Conservation (phyloP, 2,329 filamentous ascomycete genomes). For the Fusarium abutilonis region DNA sequence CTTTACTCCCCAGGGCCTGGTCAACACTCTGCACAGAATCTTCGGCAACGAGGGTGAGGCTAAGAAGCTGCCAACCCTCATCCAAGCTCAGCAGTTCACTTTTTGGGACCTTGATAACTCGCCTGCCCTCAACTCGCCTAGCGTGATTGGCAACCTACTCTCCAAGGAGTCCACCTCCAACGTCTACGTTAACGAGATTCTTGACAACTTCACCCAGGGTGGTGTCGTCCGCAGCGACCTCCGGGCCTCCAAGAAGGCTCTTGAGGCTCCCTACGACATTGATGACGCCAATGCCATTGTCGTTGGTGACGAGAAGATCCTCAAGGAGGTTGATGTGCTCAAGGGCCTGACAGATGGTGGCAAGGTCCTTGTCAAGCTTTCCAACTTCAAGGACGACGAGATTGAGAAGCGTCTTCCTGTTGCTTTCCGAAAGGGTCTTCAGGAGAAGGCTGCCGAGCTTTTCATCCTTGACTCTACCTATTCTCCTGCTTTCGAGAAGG, state of each 20-base stretch:
- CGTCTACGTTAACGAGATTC: slow-evolving; percentile 69
- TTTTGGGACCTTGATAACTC: slow-evolving; percentile 94
- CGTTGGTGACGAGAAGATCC: slow-evolving; percentile 80
- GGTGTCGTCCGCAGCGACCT: slow-evolving; percentile 87
- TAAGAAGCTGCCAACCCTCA: slow-evolving; percentile 54
- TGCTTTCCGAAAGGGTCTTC: slow-evolving; percentile 75
- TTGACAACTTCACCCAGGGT: slow-evolving; percentile 74
- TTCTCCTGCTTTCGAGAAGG: slow-evolving; percentile 73
- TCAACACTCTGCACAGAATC: slow-evolving; percentile 61
- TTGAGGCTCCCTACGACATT: slow-evolving; percentile 86
- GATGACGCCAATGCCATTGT: slow-evolving; percentile 81
- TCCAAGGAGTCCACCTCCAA: slow-evolving; percentile 77
- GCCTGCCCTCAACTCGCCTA: slow-evolving; percentile 69
- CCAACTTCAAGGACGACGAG: slow-evolving; percentile 86
- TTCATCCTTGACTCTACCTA: slow-evolving; percentile 78
- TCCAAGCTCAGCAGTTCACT: slow-evolving; percentile 81
- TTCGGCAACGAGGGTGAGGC: slow-evolving; percentile 64
- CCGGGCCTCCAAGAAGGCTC: slow-evolving; percentile 80
- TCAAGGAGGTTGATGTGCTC: slow-evolving; percentile 80
- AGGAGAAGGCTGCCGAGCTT: slow-evolving; percentile 75
- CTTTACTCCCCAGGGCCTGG: slow-evolving; percentile 65
- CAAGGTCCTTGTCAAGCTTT: slow-evolving; percentile 78
- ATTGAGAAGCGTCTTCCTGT: slow-evolving; percentile 85
- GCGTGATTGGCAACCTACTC: slow-evolving; percentile 65
- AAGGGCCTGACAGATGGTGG: slow-evolving; percentile 75